phyloP scores from a whole-genome alignment of 768 basidiomycete genomes.

The Tephrocybe sp. region DNA sequence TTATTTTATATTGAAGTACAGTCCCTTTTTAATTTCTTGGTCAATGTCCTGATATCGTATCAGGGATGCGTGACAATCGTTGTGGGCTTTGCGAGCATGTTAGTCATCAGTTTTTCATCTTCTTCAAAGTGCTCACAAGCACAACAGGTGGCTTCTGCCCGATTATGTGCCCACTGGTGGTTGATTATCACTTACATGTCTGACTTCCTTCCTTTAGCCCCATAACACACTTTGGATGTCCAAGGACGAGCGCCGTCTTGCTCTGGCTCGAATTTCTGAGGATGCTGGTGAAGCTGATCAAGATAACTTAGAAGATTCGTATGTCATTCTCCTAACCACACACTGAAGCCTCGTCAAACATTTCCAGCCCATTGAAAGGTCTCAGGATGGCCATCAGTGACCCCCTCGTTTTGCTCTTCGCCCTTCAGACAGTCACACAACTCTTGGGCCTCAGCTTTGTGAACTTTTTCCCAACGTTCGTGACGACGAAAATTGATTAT shows the following conservation, averaged over 20 bases:
- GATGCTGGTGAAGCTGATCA: constrained; percentile 68
- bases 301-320: constrained; percentile 61
- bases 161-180: constrained; percentile 45
- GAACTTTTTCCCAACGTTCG: constrained; percentile 60
- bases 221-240: constrained; percentile 63
- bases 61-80: constrained; percentile 66
- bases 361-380: constrained; percentile 45
- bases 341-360: neutral
- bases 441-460: constrained; percentile 58
- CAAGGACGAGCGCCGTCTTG: constrained; percentile 50
- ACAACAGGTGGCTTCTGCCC: constrained; percentile 52
- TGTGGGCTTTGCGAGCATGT: constrained; percentile 58
- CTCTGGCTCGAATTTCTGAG: constrained; percentile 65
- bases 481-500: neutral
- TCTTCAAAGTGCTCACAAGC: neutral
- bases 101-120: constrained; percentile 13
- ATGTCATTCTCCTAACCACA: constrained; percentile 17
- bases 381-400: constrained; percentile 58
- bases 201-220: constrained; percentile 34
- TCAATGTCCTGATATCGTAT: neutral
- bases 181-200: neutral
- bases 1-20: constrained; percentile 68
- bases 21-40: neutral
- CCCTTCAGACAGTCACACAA: constrained; percentile 49
- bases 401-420: constrained; percentile 52